phyloP scores from a whole-genome alignment of 768 basidiomycete species.

The Leucocoprinus sp. region DNA sequence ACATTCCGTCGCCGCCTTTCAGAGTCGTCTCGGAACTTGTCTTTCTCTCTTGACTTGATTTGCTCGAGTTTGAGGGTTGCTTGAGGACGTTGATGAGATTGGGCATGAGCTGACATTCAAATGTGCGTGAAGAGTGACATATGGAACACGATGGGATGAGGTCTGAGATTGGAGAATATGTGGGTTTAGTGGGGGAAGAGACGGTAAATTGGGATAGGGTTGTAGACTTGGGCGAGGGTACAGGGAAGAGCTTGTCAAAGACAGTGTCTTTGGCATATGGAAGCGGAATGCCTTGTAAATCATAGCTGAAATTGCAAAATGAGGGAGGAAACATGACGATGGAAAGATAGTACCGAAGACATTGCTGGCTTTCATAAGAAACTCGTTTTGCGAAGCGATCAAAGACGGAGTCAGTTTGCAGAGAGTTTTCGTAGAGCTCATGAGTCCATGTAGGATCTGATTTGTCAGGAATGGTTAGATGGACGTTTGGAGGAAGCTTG shows the following conservation, averaged over 20 bases:
- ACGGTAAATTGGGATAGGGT: slow-evolving; percentile 55
- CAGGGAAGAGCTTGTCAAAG: slow-evolving; percentile 69
- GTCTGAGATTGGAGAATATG: slow-evolving; percentile 38
- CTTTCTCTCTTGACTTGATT: slow-evolving; percentile 66
- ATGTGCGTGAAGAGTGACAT: slow-evolving; percentile 64
- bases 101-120: slow-evolving; percentile 94
- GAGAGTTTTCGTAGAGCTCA: slow-evolving; percentile 76
- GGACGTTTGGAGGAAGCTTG: slow-evolving; percentile 35
- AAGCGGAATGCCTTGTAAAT: slow-evolving; percentile 75
- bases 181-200: slow-evolving; percentile 35
- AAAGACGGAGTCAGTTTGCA: slow-evolving; percentile 78
- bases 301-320: slow-evolving; percentile 52
- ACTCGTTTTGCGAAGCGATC: slow-evolving; percentile 76
- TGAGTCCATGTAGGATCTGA: slow-evolving; percentile 50
- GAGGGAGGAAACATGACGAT: neutral
- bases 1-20: slow-evolving; percentile 62
- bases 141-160: slow-evolving; percentile 53
- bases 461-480: slow-evolving; percentile 35
- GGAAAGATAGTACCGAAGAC: slow-evolving; percentile 62
- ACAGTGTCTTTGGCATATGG: slow-evolving; percentile 76
- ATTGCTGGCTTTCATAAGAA: slow-evolving; percentile 68
- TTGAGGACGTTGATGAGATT: slow-evolving; percentile 78
- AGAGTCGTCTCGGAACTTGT: slow-evolving; percentile 50
- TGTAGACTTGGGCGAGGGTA: slow-evolving; percentile 32
- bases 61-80: too few relatives aligned